Evolutionary conservation across 169 alveolate genomes (phyloP).

Genomic region (Plasmodium gonderi): DNA sequence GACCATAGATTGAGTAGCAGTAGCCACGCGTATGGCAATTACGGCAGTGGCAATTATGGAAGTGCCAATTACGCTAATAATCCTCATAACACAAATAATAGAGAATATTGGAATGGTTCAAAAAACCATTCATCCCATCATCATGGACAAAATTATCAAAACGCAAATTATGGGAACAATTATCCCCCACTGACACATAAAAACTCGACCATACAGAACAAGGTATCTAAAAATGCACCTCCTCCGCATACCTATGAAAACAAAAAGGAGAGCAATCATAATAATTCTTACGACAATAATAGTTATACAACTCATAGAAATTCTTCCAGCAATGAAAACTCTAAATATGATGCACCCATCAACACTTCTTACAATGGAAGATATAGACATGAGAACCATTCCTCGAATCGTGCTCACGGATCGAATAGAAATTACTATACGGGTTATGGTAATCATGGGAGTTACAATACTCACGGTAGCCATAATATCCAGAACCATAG

Average conservation of each 20-base stretch:
- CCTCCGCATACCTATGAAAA: conserved; percentile 6
- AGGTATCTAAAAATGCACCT: neutral
- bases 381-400: neutral
- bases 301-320: conserved; percentile 4
- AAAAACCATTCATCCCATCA: conserved; percentile 17
- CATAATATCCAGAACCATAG: neutral
- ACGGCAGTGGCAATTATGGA: neutral
- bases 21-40: neutral
- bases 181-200: conserved; percentile 11
- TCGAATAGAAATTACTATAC: no score
- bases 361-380: neutral
- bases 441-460: no score
- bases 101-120: neutral
- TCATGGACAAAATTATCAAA: conserved; percentile 24
- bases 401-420: neutral
- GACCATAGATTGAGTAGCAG: neutral
- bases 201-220: neutral
- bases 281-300: neutral
- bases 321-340: neutral
- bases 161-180: conserved; percentile 23
- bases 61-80: neutral
- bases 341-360: neutral
- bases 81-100: neutral
- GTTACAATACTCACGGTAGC: neutral
- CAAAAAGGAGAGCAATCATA: conserved; percentile 14